A percentile compares a stretch with the other conserved stretches of the same genome.
These are phyloP conservation scores for Shiraia sp. DNA, from an alignment of 2,329 filamentous ascomycete genomes.

Conservation along the genomic window DNA sequence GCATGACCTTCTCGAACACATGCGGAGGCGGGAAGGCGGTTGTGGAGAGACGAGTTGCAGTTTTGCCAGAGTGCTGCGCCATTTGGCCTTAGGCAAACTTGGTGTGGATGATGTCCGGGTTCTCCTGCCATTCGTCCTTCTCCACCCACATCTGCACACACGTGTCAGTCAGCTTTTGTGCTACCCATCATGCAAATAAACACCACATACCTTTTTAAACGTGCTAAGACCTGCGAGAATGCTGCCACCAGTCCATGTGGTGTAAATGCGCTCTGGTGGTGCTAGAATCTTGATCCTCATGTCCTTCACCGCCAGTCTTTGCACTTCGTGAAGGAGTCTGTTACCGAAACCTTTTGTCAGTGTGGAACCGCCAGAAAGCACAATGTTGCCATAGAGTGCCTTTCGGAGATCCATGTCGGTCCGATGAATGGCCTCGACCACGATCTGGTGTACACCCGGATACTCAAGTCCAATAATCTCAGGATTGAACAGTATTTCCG, in stretches of 20 bases:
- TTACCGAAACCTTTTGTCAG: slow-evolving; percentile 97
- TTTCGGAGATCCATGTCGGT: slow-evolving; percentile 96
- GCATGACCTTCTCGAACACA: slow-evolving; percentile 27
- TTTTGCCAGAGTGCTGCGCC: slow-evolving; percentile 30
- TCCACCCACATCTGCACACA: slow-evolving; percentile 92
- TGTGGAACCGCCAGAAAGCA: slow-evolving; percentile 93
- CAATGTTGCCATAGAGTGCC: slow-evolving; percentile 92
- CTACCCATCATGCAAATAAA: slow-evolving; percentile 5
- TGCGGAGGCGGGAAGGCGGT: slow-evolving; percentile 39
- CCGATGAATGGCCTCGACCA: slow-evolving; percentile 92
- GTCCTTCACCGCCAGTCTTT: slow-evolving; percentile 92
- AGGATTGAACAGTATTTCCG: slow-evolving; percentile 96
- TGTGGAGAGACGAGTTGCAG: slow-evolving; percentile 28
- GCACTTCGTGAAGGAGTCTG: slow-evolving; percentile 86
- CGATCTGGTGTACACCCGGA: slow-evolving; percentile 94
- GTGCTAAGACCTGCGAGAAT: slow-evolving; percentile 96
- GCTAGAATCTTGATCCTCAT: slow-evolving; percentile 99
- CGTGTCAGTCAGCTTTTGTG: slow-evolving; percentile 31
- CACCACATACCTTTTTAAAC: slow-evolving; percentile 82
- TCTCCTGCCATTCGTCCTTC: slow-evolving; percentile 99
- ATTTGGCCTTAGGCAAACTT: slow-evolving; percentile 75
- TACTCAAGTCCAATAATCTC: slow-evolving; percentile 97
- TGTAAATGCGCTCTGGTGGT: slow-evolving; percentile 96
- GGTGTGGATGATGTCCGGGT: slow-evolving; percentile 97
- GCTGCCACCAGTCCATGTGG: slow-evolving; percentile 97